phyloP scores from a whole-genome alignment of 306 rosid species.

The Pyrus bretschneideri region DNA sequence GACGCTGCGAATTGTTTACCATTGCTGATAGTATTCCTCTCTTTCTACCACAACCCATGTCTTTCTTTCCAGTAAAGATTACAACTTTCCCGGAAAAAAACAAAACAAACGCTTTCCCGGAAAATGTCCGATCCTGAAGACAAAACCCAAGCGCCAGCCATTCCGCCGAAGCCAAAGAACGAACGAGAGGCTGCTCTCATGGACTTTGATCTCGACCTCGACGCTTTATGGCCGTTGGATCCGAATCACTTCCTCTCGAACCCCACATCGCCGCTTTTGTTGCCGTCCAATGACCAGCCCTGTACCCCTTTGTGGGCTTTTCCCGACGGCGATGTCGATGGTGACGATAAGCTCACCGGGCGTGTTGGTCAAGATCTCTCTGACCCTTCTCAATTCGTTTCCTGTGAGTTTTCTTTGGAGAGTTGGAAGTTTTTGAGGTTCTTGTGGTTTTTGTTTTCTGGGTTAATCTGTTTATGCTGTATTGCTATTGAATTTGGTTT shows the following conservation, averaged over 20 bases:
- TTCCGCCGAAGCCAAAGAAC: constrained; percentile 31
- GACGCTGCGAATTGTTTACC: background rate
- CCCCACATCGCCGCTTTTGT: constrained; percentile 53
- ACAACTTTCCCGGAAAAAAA: background rate
- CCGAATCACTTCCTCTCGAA: constrained; percentile 48
- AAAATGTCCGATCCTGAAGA: constrained; percentile 60
- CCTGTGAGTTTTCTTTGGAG: constrained; percentile 43
- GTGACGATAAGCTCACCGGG: constrained; percentile 6
- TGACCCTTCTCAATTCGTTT: constrained; percentile 30
- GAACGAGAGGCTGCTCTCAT: constrained; percentile 23
- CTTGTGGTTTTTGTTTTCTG: background rate
- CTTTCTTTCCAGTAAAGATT: background rate
- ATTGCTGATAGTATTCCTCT: background rate
- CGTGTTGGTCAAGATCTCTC: constrained; percentile 29
- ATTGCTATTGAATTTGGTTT: background rate
- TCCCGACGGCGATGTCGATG: constrained; percentile 32
- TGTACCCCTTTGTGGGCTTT: constrained; percentile 67
- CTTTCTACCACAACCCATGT: background rate
- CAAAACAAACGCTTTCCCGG: background rate
- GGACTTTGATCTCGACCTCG: constrained; percentile 80
- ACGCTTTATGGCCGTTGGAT: constrained; percentile 63
- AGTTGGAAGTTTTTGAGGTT: background rate
- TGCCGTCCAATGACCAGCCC: constrained; percentile 49
- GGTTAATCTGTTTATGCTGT: background rate
- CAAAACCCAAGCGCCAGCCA: constrained; percentile 19